Evolutionary conservation across 2,329 filamentous ascomycete genomes (phyloP), one percentile per base, ranked within the genome.

Genomic region (Escovopsis sp.): DNA sequence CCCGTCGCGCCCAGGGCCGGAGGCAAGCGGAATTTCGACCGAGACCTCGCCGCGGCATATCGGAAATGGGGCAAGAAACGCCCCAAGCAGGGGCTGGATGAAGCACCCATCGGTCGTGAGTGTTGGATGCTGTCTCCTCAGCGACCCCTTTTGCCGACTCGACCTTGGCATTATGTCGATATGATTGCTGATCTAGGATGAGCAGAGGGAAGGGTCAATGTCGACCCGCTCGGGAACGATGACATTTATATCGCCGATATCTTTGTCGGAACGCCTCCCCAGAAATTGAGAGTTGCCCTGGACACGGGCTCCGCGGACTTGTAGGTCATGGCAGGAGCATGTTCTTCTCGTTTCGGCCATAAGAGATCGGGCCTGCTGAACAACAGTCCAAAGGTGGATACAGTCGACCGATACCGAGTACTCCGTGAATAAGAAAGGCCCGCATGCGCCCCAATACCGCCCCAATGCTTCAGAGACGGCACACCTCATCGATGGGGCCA

Each of bases 251-350:
- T 68, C 24, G 58, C 63, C 27, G 61, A 69, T 25, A 50, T 70
- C 24, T 52, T 62, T 39, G 52, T 74, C 37, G 70, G 70, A 9
- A 67, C 58, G 12, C 70, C 70, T 0, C 60, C 66, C 1, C 70
- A 74, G 46, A 57, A 52, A 6, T 42, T 72, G 35, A 65, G 63
- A 37, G 51, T 74, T 35, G 63, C 70, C n/a, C 49, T 74, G 20
- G 71, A 74, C 48, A 74, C 70, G 2, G 72, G 71, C 10, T 75
- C 71, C 7, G 61, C 66, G 9, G 72, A 75, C 44, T 58, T 72
- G 79, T 91, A 71, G 72, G 81, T 76, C 37, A 9, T 3, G 6
- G 16, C 8, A 7, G 30, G 20, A 10, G 10, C 2, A 7, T 4
- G 11, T 30, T 9, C 6, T 30, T 13, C 11, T 32, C 9, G 4